A percentile compares a stretch with the other conserved stretches of the same genome.
Evolutionary conservation across 2,329 filamentous ascomycete genomes (phyloP).

Genomic region (Penicillium hesseltinei): DNA sequence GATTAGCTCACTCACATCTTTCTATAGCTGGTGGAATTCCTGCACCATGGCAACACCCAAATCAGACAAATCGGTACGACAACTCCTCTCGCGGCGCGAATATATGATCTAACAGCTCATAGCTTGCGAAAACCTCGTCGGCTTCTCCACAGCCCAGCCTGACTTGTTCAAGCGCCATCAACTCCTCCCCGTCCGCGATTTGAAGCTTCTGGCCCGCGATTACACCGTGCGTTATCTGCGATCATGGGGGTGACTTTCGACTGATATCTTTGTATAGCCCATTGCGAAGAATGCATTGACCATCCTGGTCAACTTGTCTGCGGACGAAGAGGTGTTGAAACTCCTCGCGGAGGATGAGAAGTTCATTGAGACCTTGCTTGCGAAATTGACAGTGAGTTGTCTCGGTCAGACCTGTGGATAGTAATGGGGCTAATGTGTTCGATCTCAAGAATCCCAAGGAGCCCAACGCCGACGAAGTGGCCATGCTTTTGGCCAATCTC

Average conservation of each 20-base stretch:
- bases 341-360: slow-evolving; percentile 72
- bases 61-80: slow-evolving; percentile 72
- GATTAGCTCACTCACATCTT: background rate
- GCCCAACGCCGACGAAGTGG: slow-evolving; percentile 75
- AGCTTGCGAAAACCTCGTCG: slow-evolving; percentile 84
- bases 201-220: slow-evolving; percentile 84
- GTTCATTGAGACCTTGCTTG: slow-evolving; percentile 73
- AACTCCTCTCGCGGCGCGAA: background rate
- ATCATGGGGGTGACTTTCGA: background rate
- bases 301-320: slow-evolving; percentile 74
- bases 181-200: slow-evolving; percentile 74
- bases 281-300: slow-evolving; percentile 92
- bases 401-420: slow-evolving; percentile 19
- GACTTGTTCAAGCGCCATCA: slow-evolving; percentile 80
- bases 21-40: slow-evolving; percentile 69
- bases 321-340: slow-evolving; percentile 74
- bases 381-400: slow-evolving; percentile 71
- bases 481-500: slow-evolving; percentile 92
- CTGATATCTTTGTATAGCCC: slow-evolving; percentile 51
- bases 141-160: slow-evolving; percentile 74
- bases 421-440: background rate
- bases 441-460: slow-evolving; percentile 56
- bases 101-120: slow-evolving; percentile 15
- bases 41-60: slow-evolving; percentile 86
- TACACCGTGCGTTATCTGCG: slow-evolving; percentile 61